These are phyloP conservation scores for Leptodermis oblonga DNA, from an alignment of 257 asterid genomes.

Conservation along the genomic window DNA sequence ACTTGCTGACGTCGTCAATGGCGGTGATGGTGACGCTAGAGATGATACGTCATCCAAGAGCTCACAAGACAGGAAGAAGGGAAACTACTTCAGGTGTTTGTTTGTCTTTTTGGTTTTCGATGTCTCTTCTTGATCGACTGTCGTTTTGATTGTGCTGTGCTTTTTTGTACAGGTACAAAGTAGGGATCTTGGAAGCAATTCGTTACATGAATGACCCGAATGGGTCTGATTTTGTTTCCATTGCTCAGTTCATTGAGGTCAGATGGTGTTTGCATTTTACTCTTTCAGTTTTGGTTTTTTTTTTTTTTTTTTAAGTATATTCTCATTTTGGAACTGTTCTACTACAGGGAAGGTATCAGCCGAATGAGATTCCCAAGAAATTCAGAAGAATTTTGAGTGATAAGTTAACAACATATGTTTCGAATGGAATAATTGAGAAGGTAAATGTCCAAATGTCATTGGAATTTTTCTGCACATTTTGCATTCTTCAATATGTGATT, in stretches of 20 bases:
- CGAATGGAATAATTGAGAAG: slow-evolving; percentile 51
- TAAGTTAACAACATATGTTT: slow-evolving; percentile 44
- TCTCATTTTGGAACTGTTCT: background rate
- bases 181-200: slow-evolving; percentile 56
- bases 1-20: slow-evolving; percentile 12
- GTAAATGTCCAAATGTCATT: slow-evolving; percentile 22
- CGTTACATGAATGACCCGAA: slow-evolving; percentile 35
- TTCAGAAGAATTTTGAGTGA: slow-evolving; percentile 40
- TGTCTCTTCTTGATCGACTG: background rate
- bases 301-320: too few relatives aligned
- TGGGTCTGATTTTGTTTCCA: slow-evolving; percentile 47
- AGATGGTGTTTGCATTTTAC: slow-evolving; percentile 14
- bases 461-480: background rate
- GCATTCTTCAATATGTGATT: too few relatives aligned
- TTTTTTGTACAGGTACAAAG: slow-evolving; percentile 34
- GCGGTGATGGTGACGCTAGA: slow-evolving; percentile 19
- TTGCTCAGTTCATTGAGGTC: slow-evolving; percentile 54
- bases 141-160: slow-evolving; percentile 11
- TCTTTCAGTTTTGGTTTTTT: background rate
- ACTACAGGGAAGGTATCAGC: slow-evolving; percentile 37
- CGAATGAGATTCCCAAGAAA: slow-evolving; percentile 36
- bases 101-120: background rate
- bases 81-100: slow-evolving; percentile 23
- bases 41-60: slow-evolving; percentile 23
- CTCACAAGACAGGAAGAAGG: slow-evolving; percentile 21